Evolutionary conservation across 345 rosid species (phyloP), one percentile per base, ranked within the genome.

Genomic region (Acer negundo): DNA sequence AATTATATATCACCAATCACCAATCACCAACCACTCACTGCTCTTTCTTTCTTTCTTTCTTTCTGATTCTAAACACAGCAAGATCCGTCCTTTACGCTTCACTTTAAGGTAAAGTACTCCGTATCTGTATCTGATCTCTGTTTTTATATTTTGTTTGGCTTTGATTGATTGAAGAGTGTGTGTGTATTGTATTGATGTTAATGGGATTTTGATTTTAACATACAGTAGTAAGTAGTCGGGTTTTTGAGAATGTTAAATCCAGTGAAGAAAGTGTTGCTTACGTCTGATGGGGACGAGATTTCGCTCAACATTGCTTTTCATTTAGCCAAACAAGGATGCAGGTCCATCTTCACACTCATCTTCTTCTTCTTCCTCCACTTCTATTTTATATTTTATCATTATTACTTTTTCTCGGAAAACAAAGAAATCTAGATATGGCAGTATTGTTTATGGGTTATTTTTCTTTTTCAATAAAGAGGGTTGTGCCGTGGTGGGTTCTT

Each of bases 321-420:
- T 72, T 85, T 96, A 62, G 97, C 91, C 86, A 79, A 84, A 70
- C 88, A 80, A 10, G 97, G 97, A 49, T 96, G 98, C 94, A 90
- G 98, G 98, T 94, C 26, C 26, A 22, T 40, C 47, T 24, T 75
- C 72, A 35, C 38, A 28, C 31, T 28, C 31, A 2, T 28, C 31
- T 28, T 63, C 11, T 28, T 73, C 51, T 19, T 13, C 4, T 31
- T 42, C 38, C 3, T 28, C 8, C 10, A 6, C 1, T 10, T 5
- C n/a, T n/a, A n/a, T n/a, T 16, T 55, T 28, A 28, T n/a, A n/a
- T n/a, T 28, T 28, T 28, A 28, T 28, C n/a, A n/a, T 28, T 28
- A 28, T 28, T 28, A 28, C 31, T 28, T 28, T 28, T 28, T 28
- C 31, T 28, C 31, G 31, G 31, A 2, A 10, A 20, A 38, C 19